Evolutionary conservation across 2,329 filamentous ascomycete species (phyloP).

Genomic region (Cercospora zeina): DNA sequence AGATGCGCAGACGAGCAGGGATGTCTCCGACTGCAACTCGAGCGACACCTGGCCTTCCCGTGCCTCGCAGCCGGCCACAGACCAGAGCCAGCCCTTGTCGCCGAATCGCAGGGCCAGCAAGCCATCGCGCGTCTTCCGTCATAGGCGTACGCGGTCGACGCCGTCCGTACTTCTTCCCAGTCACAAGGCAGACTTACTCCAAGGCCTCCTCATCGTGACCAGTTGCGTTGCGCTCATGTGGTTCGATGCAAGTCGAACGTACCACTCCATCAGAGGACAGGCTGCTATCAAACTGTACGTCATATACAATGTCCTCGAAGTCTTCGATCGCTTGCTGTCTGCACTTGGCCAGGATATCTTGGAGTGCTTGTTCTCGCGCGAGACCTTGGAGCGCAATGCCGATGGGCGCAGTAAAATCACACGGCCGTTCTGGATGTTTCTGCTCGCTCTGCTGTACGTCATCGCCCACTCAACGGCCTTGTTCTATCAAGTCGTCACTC

Average conservation of each 20-base stretch:
- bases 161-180: conserved; percentile 82
- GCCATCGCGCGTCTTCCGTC: conserved; percentile 47
- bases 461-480: conserved; percentile 81
- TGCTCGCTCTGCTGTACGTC: conserved; percentile 83
- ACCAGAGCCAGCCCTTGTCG: conserved; percentile 14
- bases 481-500: conserved; percentile 95
- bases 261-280: conserved; percentile 94
- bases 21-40: neutral
- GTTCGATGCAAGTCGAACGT: conserved; percentile 95
- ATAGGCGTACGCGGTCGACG: conserved; percentile 76
- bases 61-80: neutral
- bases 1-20: neutral
- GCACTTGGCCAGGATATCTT: conserved; percentile 94
- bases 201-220: conserved; percentile 81
- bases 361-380: conserved; percentile 90
- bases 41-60: neutral
- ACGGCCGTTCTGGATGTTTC: conserved; percentile 85
- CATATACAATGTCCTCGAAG: conserved; percentile 96
- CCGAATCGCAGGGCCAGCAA: conserved; percentile 27
- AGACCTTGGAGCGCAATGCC: conserved; percentile 83
- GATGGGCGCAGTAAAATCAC: conserved; percentile 89
- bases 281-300: conserved; percentile 98
- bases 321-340: conserved; percentile 83
- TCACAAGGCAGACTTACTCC: conserved; percentile 93
- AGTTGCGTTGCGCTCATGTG: conserved; percentile 84